These are phyloP conservation scores for Lactarius evosmus DNA, from an alignment of 768 basidiomycete genomes.

Conservation along the genomic window DNA sequence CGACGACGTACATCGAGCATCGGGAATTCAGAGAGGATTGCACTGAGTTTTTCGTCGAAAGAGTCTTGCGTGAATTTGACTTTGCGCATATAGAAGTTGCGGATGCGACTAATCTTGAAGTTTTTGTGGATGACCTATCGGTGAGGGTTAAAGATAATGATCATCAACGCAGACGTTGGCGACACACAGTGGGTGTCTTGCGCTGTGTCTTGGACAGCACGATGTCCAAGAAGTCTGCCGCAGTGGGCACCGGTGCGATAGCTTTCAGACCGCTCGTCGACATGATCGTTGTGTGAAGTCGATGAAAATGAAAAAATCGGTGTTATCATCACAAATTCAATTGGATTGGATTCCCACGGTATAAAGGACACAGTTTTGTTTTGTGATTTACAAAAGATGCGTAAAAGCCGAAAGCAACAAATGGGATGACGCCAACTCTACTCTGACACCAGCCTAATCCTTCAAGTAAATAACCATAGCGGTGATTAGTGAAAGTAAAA, in stretches of 20 bases:
- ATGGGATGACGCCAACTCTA: slow-evolving; percentile 1
- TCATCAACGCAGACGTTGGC: neutral
- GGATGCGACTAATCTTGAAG: slow-evolving; percentile 98
- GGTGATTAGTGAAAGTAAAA: slow-evolving; percentile 3
- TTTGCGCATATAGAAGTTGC: slow-evolving; percentile 98
- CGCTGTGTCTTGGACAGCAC: slow-evolving; percentile 92
- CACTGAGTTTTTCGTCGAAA: slow-evolving; percentile 92
- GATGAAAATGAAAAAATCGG: neutral
- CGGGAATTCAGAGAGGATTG: slow-evolving; percentile 94
- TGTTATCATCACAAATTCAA: slow-evolving; percentile 1
- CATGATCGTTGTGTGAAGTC: slow-evolving; percentile 37
- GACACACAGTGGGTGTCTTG: slow-evolving; percentile 88
- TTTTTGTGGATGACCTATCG: slow-evolving; percentile 95
- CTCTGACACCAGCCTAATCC: slow-evolving; percentile 2
- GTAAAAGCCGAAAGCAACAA: slow-evolving; percentile 13
- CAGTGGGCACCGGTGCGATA: slow-evolving; percentile 98
- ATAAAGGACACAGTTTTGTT: neutral
- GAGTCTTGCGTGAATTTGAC: slow-evolving; percentile 98
- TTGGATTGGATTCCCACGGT: slow-evolving; percentile 15
- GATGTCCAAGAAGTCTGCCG: slow-evolving; percentile 91
- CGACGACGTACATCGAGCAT: slow-evolving; percentile 80
- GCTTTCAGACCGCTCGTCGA: slow-evolving; percentile 92
- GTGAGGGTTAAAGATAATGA: neutral
- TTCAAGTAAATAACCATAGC: neutral
- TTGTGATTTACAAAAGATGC: slow-evolving; percentile 8